Evolutionary conservation across 2,329 filamentous ascomycete species (phyloP), one percentile per base, ranked within the genome.

Genomic region (Trichophyton mentagrophytes): DNA sequence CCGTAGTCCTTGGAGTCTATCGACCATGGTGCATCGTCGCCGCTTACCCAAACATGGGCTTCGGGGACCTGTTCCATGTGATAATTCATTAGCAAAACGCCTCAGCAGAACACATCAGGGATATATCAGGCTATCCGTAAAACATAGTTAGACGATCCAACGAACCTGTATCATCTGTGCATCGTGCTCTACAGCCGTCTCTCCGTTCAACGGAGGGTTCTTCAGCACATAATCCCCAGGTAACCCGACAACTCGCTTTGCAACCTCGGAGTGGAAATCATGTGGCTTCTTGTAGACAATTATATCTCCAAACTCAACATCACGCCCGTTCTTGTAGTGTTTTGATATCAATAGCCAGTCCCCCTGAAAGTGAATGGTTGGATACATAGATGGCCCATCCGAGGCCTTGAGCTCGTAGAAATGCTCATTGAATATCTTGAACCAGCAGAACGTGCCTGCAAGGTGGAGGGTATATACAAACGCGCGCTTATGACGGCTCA

Each of bases 31-130:
- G 96, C 70, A 72, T 97, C 97, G 73, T 99, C 93, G 2, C 93
- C 93, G 2, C 85, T 83, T 5, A 96, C 78, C 84, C 90, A 97
- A 68, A 90, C 95, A 77, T 99, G 93, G 1, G 93, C 93, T 69
- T 88, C 79, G 0, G 93, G 93, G 15, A 99, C 84, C 88, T 95
- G 68, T 27, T 57, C 51, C 62, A 40, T 57, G 61, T 7, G 36
- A 58, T 46, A 44, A 64, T 51, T 30, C 42, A 25, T 59, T 38
- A 44, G 57, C 30, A 60, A 38, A 33, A 13, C 20, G 30, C n/a
- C 25, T 20, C 25, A 3, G 2, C 8, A 2, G 22, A 59, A 59
- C 55, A 57, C 13, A 1, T 38, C 11, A 47, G 47, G 38, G 58
- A 55, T 8, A 15, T 25, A 30, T 30, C 6, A 30, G 27, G 27